These are phyloP conservation scores for Hortaea werneckii DNA, from an alignment of 2,329 filamentous ascomycete genomes.

Conservation along the genomic window DNA sequence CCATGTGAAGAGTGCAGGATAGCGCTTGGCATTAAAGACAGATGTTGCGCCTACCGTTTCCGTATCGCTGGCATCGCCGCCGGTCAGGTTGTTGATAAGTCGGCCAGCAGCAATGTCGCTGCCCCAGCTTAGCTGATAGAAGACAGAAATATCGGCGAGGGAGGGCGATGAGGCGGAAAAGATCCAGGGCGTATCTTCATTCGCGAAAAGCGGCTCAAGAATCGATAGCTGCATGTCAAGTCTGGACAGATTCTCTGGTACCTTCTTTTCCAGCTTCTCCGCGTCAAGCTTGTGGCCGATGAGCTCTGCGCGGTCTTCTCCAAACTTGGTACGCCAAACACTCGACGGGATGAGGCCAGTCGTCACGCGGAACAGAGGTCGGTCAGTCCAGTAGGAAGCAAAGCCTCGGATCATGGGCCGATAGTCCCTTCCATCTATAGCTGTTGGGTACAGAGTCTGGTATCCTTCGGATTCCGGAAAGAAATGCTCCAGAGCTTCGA, in stretches of 20 bases:
- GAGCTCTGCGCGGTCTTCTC: constrained; percentile 27
- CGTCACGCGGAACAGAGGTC: constrained; percentile 30
- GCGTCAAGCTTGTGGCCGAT: constrained; percentile 31
- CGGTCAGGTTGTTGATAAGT: constrained; percentile 27
- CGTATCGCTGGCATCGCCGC: constrained; percentile 23
- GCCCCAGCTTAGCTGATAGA: constrained; percentile 31
- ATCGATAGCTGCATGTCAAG: constrained; percentile 30
- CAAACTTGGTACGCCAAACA: constrained; percentile 32
- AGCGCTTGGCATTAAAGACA: constrained; percentile 30
- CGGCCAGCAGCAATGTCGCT: constrained; percentile 28
- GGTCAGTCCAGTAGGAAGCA: constrained; percentile 32
- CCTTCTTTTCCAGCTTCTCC: constrained; percentile 29
- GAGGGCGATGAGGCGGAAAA: constrained; percentile 26
- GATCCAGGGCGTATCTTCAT: constrained; percentile 23
- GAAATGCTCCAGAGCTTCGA: constrained; percentile 23
- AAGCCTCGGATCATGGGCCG: constrained; percentile 28
- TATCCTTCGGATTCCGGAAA: constrained; percentile 23
- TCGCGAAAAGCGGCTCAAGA: constrained; percentile 26
- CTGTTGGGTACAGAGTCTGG: constrained; percentile 26
- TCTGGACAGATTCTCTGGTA: constrained; percentile 27
- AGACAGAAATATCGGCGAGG: constrained; percentile 29
- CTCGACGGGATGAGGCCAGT: constrained; percentile 31
- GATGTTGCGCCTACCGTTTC: constrained; percentile 11
- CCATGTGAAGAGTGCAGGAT: constrained; percentile 28
- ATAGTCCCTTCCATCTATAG: constrained; percentile 25